Evolutionary conservation across 495 filamentous ascomycete species (phyloP).

Genomic region (Geopyxis carbonaria): DNA sequence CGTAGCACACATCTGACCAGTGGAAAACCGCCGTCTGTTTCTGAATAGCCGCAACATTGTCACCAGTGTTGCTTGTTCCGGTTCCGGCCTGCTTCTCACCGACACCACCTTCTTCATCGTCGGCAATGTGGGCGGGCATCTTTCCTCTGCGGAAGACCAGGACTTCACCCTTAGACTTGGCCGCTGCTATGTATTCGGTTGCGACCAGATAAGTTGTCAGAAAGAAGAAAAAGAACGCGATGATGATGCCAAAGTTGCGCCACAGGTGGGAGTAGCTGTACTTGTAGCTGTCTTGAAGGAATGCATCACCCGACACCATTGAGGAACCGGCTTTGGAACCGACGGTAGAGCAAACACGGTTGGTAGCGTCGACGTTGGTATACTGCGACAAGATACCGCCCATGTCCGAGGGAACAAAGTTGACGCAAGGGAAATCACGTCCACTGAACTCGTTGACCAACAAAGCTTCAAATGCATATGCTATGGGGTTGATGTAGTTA

Average conservation of each 20-base stretch:
- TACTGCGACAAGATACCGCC: conserved; percentile 29
- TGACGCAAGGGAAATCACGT: conserved; percentile 45
- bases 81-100: conserved; percentile 20
- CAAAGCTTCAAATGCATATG: conserved; percentile 70
- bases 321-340: conserved; percentile 45
- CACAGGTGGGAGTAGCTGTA: conserved; percentile 50
- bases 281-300: conserved; percentile 40
- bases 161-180: conserved; percentile 77
- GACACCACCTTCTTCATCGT: conserved; percentile 28
- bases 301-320: conserved; percentile 58
- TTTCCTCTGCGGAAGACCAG: conserved; percentile 68
- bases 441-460: conserved; percentile 80
- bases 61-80: conserved; percentile 30
- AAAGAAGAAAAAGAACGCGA: conserved; percentile 56
- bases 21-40: conserved; percentile 64
- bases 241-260: conserved; percentile 69
- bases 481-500: conserved; percentile 70
- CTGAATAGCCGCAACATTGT: conserved; percentile 33
- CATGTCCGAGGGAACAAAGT: conserved; percentile 40
- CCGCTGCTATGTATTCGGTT: conserved; percentile 58
- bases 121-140: conserved; percentile 36
- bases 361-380: conserved; percentile 23
- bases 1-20: conserved; percentile 74
- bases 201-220: conserved; percentile 47
- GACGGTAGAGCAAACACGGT: conserved; percentile 41